Conservation (phyloP, 2,329 filamentous ascomycete genomes). For the Aspergillus sp. region DNA sequence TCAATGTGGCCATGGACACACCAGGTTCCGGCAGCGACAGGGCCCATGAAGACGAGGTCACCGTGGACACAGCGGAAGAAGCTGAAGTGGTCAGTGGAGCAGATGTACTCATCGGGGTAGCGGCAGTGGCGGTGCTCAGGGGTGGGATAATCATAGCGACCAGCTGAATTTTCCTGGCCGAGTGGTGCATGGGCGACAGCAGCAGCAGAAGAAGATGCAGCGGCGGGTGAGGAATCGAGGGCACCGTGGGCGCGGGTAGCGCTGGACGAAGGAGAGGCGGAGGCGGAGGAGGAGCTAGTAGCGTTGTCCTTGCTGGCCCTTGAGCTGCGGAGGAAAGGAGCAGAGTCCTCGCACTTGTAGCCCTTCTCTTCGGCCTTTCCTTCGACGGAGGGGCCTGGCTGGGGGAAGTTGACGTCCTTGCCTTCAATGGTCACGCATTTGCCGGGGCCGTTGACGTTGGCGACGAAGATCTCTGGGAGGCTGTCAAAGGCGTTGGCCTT, state of each 20-base stretch:
- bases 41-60: constrained; percentile 36
- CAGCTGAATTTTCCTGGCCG: no score
- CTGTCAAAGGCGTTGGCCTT: constrained; percentile 45
- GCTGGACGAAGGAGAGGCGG: neutral
- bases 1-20: constrained; percentile 31
- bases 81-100: constrained; percentile 29
- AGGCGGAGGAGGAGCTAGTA: neutral
- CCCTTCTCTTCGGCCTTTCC: constrained; percentile 36
- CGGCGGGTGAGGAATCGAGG: neutral
- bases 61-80: constrained; percentile 38
- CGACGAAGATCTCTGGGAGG: constrained; percentile 69
- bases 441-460: constrained; percentile 60
- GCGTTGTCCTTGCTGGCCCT: neutral
- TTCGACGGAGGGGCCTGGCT: constrained; percentile 59
- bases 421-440: constrained; percentile 59
- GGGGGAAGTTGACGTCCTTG: constrained; percentile 63
- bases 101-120: constrained; percentile 31
- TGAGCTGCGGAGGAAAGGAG: constrained; percentile 31
- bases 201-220: constrained; percentile 13
- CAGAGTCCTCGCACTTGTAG: constrained; percentile 32
- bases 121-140: constrained; percentile 18
- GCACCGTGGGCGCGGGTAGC: neutral
- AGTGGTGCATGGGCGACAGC: neutral
- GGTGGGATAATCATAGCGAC: no score
- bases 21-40: constrained; percentile 37